Evolutionary conservation across 2,329 filamentous ascomycete genomes (phyloP).

Genomic region (Cytospora chrysosperma): DNA sequence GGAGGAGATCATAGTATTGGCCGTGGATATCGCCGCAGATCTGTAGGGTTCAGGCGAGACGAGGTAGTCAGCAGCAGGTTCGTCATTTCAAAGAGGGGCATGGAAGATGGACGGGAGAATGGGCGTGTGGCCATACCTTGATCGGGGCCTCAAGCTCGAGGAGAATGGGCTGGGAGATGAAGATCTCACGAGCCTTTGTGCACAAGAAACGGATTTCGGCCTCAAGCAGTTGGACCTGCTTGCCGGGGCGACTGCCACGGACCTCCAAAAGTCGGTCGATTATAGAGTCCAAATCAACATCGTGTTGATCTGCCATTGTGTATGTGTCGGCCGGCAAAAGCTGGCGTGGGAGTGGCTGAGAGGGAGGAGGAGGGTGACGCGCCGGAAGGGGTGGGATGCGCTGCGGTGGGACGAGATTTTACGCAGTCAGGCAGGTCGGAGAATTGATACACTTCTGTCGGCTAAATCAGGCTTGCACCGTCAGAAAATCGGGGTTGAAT

Average conservation of each 20-base stretch:
- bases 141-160: slow-evolving; percentile 97
- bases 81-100: slow-evolving; percentile 7
- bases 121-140: slow-evolving; percentile 66
- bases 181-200: slow-evolving; percentile 98
- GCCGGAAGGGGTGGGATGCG: slow-evolving; percentile 25
- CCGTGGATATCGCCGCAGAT: slow-evolving; percentile 99
- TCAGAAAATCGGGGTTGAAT: slow-evolving; percentile 5
- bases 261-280: slow-evolving; percentile 98
- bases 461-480: neutral
- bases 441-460: slow-evolving; percentile 25
- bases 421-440: slow-evolving; percentile 27
- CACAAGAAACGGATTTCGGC: slow-evolving; percentile 95
- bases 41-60: slow-evolving; percentile 46
- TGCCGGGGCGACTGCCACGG: slow-evolving; percentile 93
- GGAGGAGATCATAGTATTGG: slow-evolving; percentile 97
- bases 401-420: slow-evolving; percentile 23
- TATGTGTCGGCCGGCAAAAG: slow-evolving; percentile 39
- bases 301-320: slow-evolving; percentile 66
- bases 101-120: neutral
- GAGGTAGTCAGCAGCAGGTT: slow-evolving; percentile 18
- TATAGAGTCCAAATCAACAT: slow-evolving; percentile 98
- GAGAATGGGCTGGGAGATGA: slow-evolving; percentile 98
- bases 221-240: slow-evolving; percentile 96
- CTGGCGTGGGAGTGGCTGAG: slow-evolving; percentile 24
- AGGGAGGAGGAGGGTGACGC: slow-evolving; percentile 25